phyloP scores from a whole-genome alignment of 2,329 filamentous ascomycete species.

The Dothistroma pini region DNA sequence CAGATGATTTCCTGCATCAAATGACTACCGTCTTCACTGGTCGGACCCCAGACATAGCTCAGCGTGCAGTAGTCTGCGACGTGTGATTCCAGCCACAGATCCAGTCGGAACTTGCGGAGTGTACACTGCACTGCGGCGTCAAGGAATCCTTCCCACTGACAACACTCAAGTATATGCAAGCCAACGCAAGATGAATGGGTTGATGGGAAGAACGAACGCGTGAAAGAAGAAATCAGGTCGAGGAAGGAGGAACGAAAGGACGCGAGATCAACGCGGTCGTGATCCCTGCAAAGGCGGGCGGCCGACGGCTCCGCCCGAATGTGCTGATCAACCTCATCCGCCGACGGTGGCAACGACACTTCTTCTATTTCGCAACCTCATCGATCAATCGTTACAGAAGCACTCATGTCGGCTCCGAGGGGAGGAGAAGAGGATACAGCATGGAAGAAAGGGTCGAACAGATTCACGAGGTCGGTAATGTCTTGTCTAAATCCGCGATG shows the following conservation, averaged over 20 bases:
- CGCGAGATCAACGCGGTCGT: not conserved
- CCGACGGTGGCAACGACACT: not conserved
- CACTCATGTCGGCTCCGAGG: not conserved
- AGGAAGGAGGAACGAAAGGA: not conserved
- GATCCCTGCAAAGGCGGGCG: not conserved
- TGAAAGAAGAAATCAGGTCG: not conserved
- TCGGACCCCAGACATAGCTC: not conserved
- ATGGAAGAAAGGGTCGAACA: slow-evolving; percentile 36
- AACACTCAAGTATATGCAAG: no score
- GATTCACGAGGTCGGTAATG: slow-evolving; percentile 40
- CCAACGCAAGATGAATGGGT: not conserved
- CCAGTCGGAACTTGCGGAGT: no score
- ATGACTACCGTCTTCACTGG: not conserved
- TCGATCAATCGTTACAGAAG: not conserved
- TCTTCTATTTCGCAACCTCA: not conserved
- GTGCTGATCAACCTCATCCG: not conserved
- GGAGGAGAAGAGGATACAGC: slow-evolving; percentile 24
- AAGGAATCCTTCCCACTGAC: no score
- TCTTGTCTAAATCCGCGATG: not conserved
- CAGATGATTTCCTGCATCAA: not conserved
- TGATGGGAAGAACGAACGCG: not conserved
- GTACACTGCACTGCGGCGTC: no score
- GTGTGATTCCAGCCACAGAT: no score
- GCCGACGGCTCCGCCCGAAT: not conserved
- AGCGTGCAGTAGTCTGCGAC: no score